Percentiles rank a stretch among this genome's conserved stretches.
Conservation (phyloP, 495 filamentous ascomycete species). For the Neurospora tetraspora region DNA sequence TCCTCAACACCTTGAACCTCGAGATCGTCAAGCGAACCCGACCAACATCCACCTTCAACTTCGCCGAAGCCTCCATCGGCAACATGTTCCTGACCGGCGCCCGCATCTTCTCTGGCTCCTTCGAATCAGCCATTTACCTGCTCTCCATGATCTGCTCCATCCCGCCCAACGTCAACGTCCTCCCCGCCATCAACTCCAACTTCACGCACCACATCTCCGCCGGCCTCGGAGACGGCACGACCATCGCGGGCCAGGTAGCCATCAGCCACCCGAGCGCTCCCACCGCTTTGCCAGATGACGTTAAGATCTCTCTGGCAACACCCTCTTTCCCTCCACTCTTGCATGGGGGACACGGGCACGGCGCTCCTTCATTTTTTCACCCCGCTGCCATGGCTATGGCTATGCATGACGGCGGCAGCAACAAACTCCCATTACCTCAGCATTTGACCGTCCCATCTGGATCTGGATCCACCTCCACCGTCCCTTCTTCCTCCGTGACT, state of each 20-base stretch:
- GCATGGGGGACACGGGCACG: conserved; percentile 3
- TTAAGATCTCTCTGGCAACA: conserved; percentile 16
- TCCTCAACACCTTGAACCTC: conserved; percentile 78
- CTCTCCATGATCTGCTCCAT: conserved; percentile 73
- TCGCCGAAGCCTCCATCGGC: conserved; percentile 78
- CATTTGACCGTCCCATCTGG: background rate
- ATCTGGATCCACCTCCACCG: background rate
- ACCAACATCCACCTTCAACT: conserved; percentile 73
- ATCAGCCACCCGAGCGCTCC: conserved; percentile 72
- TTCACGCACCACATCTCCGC: conserved; percentile 91
- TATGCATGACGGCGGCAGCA: conserved; percentile 3
- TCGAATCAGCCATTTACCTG: conserved; percentile 75
- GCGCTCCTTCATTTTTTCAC: conserved; percentile 17
- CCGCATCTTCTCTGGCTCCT: conserved; percentile 68
- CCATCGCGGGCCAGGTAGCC: conserved; percentile 85
- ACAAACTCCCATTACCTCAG: background rate
- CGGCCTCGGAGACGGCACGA: conserved; percentile 60
- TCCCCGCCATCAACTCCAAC: conserved; percentile 88
- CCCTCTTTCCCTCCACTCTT: background rate
- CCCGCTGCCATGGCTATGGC: conserved; percentile 6
- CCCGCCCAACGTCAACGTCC: conserved; percentile 60
- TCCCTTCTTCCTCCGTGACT: background rate
- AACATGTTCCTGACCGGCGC: conserved; percentile 88
- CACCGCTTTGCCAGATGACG: conserved; percentile 37
- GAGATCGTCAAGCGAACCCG: conserved; percentile 84